These are phyloP conservation scores for Tulasnella sp. DNA, from an alignment of 768 basidiomycete genomes.

Conservation along the genomic window DNA sequence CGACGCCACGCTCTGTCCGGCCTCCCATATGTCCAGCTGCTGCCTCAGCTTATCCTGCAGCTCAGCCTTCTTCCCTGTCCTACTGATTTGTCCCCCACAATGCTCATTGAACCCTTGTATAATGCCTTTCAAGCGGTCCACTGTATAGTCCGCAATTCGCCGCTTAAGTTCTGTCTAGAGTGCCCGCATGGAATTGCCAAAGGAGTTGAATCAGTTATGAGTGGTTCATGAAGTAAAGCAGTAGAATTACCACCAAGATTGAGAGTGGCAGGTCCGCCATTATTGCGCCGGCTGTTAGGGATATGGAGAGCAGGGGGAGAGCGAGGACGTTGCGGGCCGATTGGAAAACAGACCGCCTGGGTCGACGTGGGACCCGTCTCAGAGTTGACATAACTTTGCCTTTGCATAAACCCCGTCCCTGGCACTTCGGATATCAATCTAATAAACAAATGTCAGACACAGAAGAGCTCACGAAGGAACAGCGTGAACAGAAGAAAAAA, in stretches of 20 bases:
- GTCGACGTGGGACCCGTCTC: neutral
- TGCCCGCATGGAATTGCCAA: neutral
- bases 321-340: constrained; percentile 2
- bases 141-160: constrained; percentile 60
- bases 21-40: constrained; percentile 52
- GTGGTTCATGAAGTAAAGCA: neutral
- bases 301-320: constrained; percentile 2
- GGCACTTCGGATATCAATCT: neutral
- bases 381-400: neutral
- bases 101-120: constrained; percentile 68
- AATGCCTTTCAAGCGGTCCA: constrained; percentile 78
- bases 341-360: constrained; percentile 12
- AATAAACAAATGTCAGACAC: neutral
- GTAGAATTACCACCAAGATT: neutral
- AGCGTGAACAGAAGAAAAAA: constrained; percentile 64
- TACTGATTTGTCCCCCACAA: constrained; percentile 54
- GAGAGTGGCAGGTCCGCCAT: constrained; percentile 5
- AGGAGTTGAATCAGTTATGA: neutral
- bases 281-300: neutral
- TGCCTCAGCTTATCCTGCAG: constrained; percentile 64
- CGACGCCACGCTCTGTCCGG: constrained; percentile 44
- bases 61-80: constrained; percentile 80
- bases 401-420: neutral
- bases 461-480: constrained; percentile 50
- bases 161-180: constrained; percentile 1